Base-by-base conservation (phyloP, 192 early-diverging fungal genomes). In the Haplosporangium gracile region DNA sequence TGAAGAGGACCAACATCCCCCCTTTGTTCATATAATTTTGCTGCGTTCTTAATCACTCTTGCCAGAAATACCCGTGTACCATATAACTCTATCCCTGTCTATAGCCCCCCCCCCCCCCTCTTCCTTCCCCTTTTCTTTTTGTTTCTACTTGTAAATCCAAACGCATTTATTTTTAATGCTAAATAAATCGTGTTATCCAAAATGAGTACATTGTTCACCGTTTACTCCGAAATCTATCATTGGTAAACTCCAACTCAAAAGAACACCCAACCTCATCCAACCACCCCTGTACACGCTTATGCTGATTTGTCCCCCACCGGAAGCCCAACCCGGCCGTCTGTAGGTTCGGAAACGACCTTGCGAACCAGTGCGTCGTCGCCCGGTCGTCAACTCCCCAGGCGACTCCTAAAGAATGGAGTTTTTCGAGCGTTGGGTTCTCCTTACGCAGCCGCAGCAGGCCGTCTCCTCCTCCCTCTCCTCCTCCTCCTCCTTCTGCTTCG, bases 11-110 rank as follows among this genome's bases (percentile, higher is more conserved):
- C 1, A 15, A 65, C 60, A 65, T 29, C 29, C 15, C 60, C 60
- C 49, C 2, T 51, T 32, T 65, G 60, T 65, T 32, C 60, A 65
- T 65, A 65, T 65, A 65, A 13, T 65, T 29, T 65, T 65, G 0
- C 13, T 32, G 10, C 26, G 26, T 34, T 26, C 60, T 65, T 32
- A 51, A 65, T 65, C 60, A 65, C 60, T 65, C 60, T 29, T 65
- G 29, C 60, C 60, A 65, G 60, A 65, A 65, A 65, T 65, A 65
- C 29, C 60, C 60, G 13, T 65, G 60, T 65, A 65, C 13, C n/a
- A 32, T 65, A 65, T 0, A 11, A 45, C 29, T 32, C 24, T n/a
- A 4, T 6, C 26, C 60, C 60, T 65, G n/a, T 65, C 26, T 29
- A 32, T 65, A 65, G 55, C 55, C 29, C 26, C 32, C 2, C 60